phyloP scores from a whole-genome alignment of 345 rosid genomes.

The Salix koriyanagi region DNA sequence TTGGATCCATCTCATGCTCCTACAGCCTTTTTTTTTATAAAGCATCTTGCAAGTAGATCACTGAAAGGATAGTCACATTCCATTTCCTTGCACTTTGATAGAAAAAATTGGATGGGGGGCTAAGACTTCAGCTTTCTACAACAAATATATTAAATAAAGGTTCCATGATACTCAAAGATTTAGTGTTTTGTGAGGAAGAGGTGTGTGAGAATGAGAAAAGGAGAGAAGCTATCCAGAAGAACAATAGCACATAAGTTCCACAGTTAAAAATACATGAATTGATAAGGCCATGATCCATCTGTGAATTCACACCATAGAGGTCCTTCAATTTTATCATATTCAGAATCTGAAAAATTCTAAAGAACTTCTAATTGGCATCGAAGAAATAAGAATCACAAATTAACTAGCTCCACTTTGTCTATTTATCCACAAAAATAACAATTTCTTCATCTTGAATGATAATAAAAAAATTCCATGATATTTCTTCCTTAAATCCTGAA shows the following conservation, averaged over 20 bases:
- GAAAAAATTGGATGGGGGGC: not conserved
- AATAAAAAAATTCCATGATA: not conserved
- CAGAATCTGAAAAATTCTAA: not conserved
- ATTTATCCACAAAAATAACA: not conserved
- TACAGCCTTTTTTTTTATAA: not conserved
- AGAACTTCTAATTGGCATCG: not conserved
- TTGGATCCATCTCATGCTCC: not conserved
- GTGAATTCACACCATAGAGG: not conserved
- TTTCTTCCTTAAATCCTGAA: not conserved
- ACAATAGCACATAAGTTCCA: not conserved
- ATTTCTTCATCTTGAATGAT: not conserved
- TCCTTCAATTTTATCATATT: not conserved
- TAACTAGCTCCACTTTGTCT: too few species aligned
- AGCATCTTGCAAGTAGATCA: not conserved
- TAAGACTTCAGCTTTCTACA: not conserved
- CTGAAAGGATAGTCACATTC: not conserved
- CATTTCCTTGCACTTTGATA: not conserved
- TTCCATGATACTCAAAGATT: not conserved
- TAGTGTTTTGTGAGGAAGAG: not conserved
- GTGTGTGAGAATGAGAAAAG: not conserved
- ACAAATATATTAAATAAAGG: not conserved
- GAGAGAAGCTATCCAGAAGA: not conserved
- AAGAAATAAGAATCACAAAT: not conserved
- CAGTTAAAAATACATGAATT: not conserved
- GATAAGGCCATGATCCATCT: not conserved